Conservation (phyloP, 768 basidiomycete genomes). For the Gloeostereum incarnatum region DNA sequence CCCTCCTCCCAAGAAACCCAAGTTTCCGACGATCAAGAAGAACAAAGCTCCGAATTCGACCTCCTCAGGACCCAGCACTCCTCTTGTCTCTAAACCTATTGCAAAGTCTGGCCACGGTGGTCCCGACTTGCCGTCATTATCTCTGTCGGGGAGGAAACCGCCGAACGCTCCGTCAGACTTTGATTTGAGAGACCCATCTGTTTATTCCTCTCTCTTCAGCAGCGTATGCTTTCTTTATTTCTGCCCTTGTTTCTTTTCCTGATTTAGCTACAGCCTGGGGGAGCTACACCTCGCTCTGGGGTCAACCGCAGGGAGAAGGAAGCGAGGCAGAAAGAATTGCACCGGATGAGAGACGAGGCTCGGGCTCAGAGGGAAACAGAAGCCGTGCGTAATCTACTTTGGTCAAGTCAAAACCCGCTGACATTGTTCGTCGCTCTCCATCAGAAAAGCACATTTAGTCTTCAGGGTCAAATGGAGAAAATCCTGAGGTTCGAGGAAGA, state of each 20-base stretch:
- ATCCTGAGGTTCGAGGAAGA: slow-evolving; percentile 55
- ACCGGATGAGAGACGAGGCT: slow-evolving; percentile 64
- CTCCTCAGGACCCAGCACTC: slow-evolving; percentile 13
- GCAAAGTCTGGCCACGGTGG: slow-evolving; percentile 8
- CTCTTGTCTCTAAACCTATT: slow-evolving; percentile 16
- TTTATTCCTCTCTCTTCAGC: slow-evolving; percentile 61
- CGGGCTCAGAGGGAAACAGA: slow-evolving; percentile 46
- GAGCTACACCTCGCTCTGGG: slow-evolving; percentile 33
- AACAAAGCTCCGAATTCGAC: slow-evolving; percentile 30
- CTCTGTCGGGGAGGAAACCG: slow-evolving; percentile 24
- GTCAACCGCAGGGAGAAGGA: slow-evolving; percentile 40
- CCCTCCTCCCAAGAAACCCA: slow-evolving; percentile 50
- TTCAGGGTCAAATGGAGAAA: slow-evolving; percentile 52
- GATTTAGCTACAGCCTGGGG: no score
- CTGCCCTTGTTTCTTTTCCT: background rate
- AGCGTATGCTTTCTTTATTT: slow-evolving; percentile 27
- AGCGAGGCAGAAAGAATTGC: slow-evolving; percentile 59
- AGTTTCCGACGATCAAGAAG: slow-evolving; percentile 64
- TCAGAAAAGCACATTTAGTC: slow-evolving; percentile 40
- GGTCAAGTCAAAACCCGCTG: background rate
- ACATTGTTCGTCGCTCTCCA: background rate
- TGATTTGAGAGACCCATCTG: slow-evolving; percentile 48
- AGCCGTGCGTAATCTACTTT: slow-evolving; percentile 28
- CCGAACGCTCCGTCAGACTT: slow-evolving; percentile 45
- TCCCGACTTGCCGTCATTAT: no score